phyloP scores from a whole-genome alignment of 148 eudicot genomes.

The Diospyros kaki region DNA sequence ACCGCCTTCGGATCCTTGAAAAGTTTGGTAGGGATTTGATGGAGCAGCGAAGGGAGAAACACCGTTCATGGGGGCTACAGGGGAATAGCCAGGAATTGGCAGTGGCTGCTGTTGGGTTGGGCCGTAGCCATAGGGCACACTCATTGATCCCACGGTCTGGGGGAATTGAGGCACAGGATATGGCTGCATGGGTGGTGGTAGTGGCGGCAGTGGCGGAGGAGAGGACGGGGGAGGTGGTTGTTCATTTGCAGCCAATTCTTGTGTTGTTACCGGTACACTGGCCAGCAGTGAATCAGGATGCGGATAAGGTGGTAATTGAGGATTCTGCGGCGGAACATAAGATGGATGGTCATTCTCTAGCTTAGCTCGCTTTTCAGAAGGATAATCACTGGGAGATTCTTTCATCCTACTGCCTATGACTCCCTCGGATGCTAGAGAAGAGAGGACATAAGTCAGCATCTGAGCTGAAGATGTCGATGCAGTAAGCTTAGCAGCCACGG shows the following conservation, averaged over 20 bases:
- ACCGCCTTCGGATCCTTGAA: constrained; percentile 54
- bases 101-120: constrained; percentile 35
- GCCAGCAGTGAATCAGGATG: constrained; percentile 31
- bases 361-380: constrained; percentile 58
- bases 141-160: constrained; percentile 47
- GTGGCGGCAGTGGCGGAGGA: constrained; percentile 59
- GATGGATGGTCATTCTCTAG: constrained; percentile 37
- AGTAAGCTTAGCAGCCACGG: constrained; percentile 82
- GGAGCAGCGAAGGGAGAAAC: constrained; percentile 40
- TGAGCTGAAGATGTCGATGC: constrained; percentile 85
- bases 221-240: constrained; percentile 66
- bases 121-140: constrained; percentile 44
- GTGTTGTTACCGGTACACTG: constrained; percentile 26
- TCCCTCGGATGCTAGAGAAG: constrained; percentile 80
- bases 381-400: constrained; percentile 42
- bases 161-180: constrained; percentile 54
- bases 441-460: constrained; percentile 77
- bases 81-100: constrained; percentile 37
- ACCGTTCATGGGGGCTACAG: constrained; percentile 32
- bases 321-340: constrained; percentile 30
- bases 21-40: constrained; percentile 42
- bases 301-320: constrained; percentile 44
- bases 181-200: constrained; percentile 62
- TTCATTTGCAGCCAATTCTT: constrained; percentile 30
- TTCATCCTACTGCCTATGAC: constrained; percentile 39